Conservation (phyloP, 208 protist species). For the Entamoeba moshkovskii region DNA sequence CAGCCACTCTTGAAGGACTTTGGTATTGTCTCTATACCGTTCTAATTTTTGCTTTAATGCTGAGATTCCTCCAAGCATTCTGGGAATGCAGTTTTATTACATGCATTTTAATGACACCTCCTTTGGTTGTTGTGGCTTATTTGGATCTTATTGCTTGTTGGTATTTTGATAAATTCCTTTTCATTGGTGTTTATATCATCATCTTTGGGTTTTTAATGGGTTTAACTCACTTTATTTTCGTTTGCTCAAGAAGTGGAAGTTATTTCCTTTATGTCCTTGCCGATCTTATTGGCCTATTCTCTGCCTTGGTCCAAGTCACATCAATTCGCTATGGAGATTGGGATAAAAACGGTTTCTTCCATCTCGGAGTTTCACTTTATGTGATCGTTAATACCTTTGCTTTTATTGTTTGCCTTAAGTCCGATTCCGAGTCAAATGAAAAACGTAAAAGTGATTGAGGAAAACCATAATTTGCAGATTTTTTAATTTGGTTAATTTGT, state of each 20-base stretch:
- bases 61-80: background rate
- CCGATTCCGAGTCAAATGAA: no score
- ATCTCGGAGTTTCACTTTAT: background rate
- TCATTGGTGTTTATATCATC: background rate
- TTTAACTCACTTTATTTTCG: background rate
- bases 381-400: background rate
- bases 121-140: background rate
- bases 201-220: background rate
- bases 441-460: no score
- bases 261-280: background rate
- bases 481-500: no score
- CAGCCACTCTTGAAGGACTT: background rate
- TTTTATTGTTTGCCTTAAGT: background rate
- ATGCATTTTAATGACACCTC: background rate
- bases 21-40: background rate
- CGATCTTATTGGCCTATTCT: background rate
- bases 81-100: background rate
- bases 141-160: background rate
- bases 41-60: background rate
- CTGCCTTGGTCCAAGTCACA: background rate
- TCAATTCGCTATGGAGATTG: background rate
- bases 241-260: background rate
- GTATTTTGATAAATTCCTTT: background rate
- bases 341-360: background rate
- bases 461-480: no score